phyloP scores from a whole-genome alignment of 2,329 filamentous ascomycete species.

The Colletotrichum sp. region DNA sequence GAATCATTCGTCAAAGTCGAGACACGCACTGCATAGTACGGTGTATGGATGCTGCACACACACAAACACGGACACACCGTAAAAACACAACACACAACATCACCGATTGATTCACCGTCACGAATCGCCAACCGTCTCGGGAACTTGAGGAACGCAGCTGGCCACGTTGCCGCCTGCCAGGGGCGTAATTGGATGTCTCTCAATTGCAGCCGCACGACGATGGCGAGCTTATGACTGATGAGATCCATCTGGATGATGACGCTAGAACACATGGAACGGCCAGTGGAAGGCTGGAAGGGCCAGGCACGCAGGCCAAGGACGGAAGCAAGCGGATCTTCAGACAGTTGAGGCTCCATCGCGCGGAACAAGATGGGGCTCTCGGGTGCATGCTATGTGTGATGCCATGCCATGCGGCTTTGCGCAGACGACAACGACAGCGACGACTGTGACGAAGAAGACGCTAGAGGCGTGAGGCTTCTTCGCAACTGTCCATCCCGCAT shows the following conservation, averaged over 20 bases:
- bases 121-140: neutral
- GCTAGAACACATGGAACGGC: slow-evolving; percentile 13
- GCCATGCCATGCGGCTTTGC: neutral
- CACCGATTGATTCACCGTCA: neutral
- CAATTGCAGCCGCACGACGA: slow-evolving; percentile 1
- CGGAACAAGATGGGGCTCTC: slow-evolving; percentile 17
- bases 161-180: slow-evolving; percentile 5
- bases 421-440: neutral
- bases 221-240: slow-evolving; percentile 22
- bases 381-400: neutral
- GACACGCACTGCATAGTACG: neutral
- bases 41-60: neutral
- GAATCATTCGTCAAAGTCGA: neutral
- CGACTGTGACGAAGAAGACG: neutral
- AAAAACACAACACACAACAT: neutral
- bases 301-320: slow-evolving; percentile 11
- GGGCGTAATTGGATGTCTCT: slow-evolving; percentile 3
- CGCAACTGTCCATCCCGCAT: neutral
- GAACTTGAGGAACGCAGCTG: slow-evolving; percentile 1
- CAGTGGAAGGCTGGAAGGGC: slow-evolving; percentile 12
- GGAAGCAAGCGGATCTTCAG: slow-evolving; percentile 20
- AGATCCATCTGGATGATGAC: slow-evolving; percentile 14
- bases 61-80: neutral
- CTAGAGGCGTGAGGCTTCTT: neutral
- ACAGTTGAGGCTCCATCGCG: slow-evolving; percentile 4